Percentiles rank a stretch among this genome's conserved stretches.
Conservation (phyloP, 2,329 filamentous ascomycete genomes). For the Diaporthe eres region DNA sequence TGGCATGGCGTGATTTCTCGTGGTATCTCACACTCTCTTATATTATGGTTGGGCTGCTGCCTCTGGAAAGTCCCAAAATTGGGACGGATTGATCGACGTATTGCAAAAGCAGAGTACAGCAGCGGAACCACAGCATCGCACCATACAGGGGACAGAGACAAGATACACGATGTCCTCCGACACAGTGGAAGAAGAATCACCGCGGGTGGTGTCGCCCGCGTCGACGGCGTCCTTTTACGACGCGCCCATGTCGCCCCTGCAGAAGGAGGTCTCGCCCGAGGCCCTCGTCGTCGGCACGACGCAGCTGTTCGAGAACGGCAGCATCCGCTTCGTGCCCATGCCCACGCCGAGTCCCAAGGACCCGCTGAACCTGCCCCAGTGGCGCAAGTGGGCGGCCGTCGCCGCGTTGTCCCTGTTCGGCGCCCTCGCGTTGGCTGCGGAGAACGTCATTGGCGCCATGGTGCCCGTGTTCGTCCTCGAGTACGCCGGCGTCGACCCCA, state of each 20-base stretch:
- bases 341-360: slow-evolving; percentile 51
- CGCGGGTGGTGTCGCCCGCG: slow-evolving; percentile 2
- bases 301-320: slow-evolving; percentile 44
- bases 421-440: slow-evolving; percentile 48
- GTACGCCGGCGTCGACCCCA: slow-evolving; percentile 52
- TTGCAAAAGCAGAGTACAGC: neutral
- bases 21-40: neutral
- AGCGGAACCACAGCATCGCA: neutral
- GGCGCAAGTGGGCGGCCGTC: slow-evolving; percentile 43
- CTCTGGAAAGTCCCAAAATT: neutral
- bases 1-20: neutral
- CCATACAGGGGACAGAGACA: neutral
- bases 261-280: slow-evolving; percentile 9
- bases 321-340: slow-evolving; percentile 47
- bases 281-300: slow-evolving; percentile 47
- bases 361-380: slow-evolving; percentile 42
- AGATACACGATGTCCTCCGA: neutral
- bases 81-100: neutral
- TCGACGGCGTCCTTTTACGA: slow-evolving; percentile 4
- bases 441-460: slow-evolving; percentile 49
- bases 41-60: neutral
- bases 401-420: slow-evolving; percentile 45
- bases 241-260: neutral
- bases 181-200: neutral
- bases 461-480: slow-evolving; percentile 53